These are phyloP conservation scores for Sanguinoderma infundibulare DNA, from an alignment of 1,284 basidiomycete genomes.

Conservation along the genomic window DNA sequence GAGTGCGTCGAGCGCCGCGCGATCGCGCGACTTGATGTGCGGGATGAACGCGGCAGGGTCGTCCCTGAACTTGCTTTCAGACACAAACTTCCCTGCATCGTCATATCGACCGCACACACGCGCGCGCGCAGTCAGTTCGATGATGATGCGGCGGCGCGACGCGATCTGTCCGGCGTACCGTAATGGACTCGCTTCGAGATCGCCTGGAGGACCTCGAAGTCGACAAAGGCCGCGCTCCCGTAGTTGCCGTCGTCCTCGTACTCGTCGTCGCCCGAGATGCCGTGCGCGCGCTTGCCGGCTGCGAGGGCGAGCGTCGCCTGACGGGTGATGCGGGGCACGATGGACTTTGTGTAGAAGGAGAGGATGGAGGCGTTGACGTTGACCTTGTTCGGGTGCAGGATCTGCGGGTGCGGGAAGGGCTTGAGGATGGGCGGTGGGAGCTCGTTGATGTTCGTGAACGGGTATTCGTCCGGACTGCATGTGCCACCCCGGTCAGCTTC, in stretches of 20 bases:
- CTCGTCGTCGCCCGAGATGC: constrained; percentile 68
- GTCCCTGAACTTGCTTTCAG: constrained; percentile 92
- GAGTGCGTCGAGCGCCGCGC: constrained; percentile 75
- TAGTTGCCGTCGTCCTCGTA: constrained; percentile 96
- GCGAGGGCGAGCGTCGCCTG: constrained; percentile 67
- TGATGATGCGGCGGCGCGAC: too few relatives aligned
- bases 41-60: constrained; percentile 90
- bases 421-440: constrained; percentile 88
- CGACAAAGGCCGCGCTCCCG: constrained; percentile 92
- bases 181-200: constrained; percentile 97
- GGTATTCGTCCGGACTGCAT: constrained; percentile 93
- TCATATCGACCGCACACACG: neutral
- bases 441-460: constrained; percentile 77
- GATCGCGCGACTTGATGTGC: constrained; percentile 84
- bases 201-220: constrained; percentile 93
- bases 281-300: constrained; percentile 63
- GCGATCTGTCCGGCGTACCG: constrained; percentile 75
- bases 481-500: constrained; percentile 1
- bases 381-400: constrained; percentile 83
- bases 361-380: constrained; percentile 91
- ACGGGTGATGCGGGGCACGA: constrained; percentile 84
- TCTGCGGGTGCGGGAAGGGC: constrained; percentile 74
- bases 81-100: constrained; percentile 94
- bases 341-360: constrained; percentile 83
- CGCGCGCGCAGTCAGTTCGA: neutral